phyloP scores from a whole-genome alignment of 176 grass and related monocot species.

The Poa annua region DNA sequence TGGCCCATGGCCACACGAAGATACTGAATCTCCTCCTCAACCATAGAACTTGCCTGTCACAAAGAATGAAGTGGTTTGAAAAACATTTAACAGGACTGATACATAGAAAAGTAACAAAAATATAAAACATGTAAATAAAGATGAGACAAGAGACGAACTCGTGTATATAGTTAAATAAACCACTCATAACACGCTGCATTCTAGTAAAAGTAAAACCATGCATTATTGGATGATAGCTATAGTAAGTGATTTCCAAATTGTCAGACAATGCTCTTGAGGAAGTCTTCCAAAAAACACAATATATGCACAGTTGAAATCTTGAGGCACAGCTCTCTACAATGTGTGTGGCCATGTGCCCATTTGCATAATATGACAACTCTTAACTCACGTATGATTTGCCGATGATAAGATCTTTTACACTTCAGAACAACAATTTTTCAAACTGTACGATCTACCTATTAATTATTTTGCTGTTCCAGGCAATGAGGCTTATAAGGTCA shows the following conservation, averaged over 20 bases:
- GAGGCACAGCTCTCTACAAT: not conserved
- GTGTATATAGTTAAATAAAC: not conserved
- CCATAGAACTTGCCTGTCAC: constrained; percentile 71
- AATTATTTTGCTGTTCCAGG: not conserved
- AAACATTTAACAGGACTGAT: not conserved
- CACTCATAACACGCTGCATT: not conserved
- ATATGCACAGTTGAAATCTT: not conserved
- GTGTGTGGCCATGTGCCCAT: constrained; percentile 1
- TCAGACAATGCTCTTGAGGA: not conserved
- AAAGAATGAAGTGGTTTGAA: constrained; percentile 13
- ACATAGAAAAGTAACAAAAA: constrained; percentile 11
- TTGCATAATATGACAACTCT: constrained; percentile 12
- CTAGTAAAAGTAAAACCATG: not conserved
- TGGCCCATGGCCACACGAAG: constrained; percentile 82
- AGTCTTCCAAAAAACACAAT: constrained; percentile 6
- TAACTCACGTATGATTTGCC: constrained; percentile 10
- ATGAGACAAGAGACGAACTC: not conserved
- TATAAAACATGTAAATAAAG: not conserved
- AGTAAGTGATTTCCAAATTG: constrained; percentile 7
- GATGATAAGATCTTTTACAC: constrained; percentile 4
- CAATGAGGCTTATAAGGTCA: not conserved
- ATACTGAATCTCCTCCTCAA: constrained; percentile 75
- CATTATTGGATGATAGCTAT: not conserved
- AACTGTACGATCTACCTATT: not conserved
- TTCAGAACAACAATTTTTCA: not conserved